These are phyloP conservation scores for Phytophthora sansomeana DNA, from an alignment of 352 stramenopile species.

Conservation along the genomic window DNA sequence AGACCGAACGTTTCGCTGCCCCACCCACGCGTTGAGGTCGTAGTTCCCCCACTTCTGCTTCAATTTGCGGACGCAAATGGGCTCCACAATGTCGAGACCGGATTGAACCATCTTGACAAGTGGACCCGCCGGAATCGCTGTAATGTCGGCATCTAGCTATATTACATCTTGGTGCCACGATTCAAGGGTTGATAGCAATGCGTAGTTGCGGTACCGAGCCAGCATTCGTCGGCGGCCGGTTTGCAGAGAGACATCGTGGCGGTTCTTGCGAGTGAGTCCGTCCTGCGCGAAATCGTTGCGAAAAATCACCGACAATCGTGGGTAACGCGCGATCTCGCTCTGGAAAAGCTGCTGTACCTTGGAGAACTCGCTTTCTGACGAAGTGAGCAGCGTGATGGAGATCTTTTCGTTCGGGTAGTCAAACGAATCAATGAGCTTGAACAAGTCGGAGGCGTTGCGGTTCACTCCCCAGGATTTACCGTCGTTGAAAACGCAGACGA, in stretches of 20 bases:
- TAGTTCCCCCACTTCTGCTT: constrained; percentile 16
- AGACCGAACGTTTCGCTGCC: constrained; percentile 18
- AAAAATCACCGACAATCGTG: constrained; percentile 42
- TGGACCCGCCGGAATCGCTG: constrained; percentile 29
- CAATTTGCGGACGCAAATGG: constrained; percentile 14
- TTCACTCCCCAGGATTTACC: constrained; percentile 34
- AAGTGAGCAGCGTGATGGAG: constrained; percentile 45
- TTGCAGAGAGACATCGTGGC: constrained; percentile 36
- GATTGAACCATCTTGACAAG: constrained; percentile 45
- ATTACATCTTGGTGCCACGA: constrained; percentile 50
- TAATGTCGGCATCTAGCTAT: constrained; percentile 55
- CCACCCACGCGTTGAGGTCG: constrained; percentile 32
- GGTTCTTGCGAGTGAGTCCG: constrained; percentile 35
- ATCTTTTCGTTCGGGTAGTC: constrained; percentile 36
- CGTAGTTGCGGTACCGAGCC: constrained; percentile 53
- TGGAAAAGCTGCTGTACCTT: constrained; percentile 24
- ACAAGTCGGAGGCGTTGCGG: constrained; percentile 32
- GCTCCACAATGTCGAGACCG: constrained; percentile 24
- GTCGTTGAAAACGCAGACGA: constrained; percentile 39
- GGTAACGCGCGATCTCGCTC: constrained; percentile 21
- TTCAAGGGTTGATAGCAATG: constrained; percentile 38
- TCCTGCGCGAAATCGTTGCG: constrained; percentile 40
- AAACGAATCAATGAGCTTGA: constrained; percentile 35
- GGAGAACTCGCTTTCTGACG: constrained; percentile 35
- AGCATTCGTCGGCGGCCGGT: constrained; percentile 42